Percentiles rank a stretch among this genome's conserved stretches.
phyloP scores from a whole-genome alignment of 1,139 yeast species.

The Lodderomyces orthopsilosis region DNA sequence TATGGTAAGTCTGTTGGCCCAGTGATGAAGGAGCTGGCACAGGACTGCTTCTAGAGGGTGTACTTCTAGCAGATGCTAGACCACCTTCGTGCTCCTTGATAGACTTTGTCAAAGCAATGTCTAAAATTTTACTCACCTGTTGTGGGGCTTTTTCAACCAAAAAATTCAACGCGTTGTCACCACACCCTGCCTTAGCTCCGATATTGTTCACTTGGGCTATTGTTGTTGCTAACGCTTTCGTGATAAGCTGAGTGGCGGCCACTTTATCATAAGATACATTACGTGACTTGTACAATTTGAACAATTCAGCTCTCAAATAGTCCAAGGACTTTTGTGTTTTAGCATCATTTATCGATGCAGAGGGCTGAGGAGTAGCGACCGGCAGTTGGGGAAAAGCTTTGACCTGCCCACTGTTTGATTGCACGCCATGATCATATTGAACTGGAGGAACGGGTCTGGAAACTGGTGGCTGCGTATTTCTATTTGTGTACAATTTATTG shows the following conservation, averaged over 20 bases:
- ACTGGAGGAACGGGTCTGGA: neutral
- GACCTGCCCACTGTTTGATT: neutral
- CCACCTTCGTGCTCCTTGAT: conserved; percentile 52
- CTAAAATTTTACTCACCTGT: conserved; percentile 77
- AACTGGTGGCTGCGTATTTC: neutral
- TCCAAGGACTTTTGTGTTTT: conserved; percentile 53
- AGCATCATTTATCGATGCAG: conserved; percentile 48
- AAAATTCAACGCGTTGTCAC: conserved; percentile 75
- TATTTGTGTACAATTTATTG: conserved; percentile 21
- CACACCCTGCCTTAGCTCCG: conserved; percentile 80
- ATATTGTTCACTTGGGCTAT: conserved; percentile 87
- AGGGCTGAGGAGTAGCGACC: neutral
- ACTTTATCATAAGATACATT: conserved; percentile 65
- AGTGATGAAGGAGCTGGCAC: conserved; percentile 16
- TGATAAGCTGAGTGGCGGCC: conserved; percentile 73
- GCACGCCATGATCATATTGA: neutral
- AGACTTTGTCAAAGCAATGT: conserved; percentile 79
- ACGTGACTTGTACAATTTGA: conserved; percentile 66
- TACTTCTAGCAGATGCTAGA: conserved; percentile 9
- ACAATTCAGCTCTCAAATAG: conserved; percentile 69
- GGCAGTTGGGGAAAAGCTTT: neutral
- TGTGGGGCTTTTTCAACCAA: conserved; percentile 86
- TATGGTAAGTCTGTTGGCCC: conserved; percentile 5
- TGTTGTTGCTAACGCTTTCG: conserved; percentile 92
- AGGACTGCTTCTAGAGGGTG: conserved; percentile 30